Evolutionary conservation across 345 rosid genomes (phyloP), one percentile per base, ranked within the genome.

Genomic region (Boechera divaricarpa): DNA sequence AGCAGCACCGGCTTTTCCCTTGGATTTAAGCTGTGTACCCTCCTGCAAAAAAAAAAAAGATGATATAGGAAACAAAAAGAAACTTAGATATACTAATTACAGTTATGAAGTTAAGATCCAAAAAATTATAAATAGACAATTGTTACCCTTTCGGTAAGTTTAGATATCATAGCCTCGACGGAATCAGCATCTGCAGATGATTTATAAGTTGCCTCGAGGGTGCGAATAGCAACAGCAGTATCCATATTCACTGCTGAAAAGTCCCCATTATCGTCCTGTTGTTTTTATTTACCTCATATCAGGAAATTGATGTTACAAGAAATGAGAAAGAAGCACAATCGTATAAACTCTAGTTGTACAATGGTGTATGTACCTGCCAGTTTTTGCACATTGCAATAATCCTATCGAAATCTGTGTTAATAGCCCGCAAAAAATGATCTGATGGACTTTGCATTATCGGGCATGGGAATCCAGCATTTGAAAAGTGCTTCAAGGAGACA

Each of bases 361-460:
- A 47, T 70, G 61, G 24, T 45, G 42, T 16, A 36, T 33, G 6
- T 87, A 94, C 98, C 98, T 92, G 98, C 95, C 95, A 96, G 74
- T 85, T 92, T 84, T 96, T 96, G 89, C 99, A 93, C 98, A 93
- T 93, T 29, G 92, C 97, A 79, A 96, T 96, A 67, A 96, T 93
- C 85, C 98, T 87, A 85, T 96, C 99, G 39, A 96, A 96, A 76
- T 96, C 99, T 2, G 98, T 93, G 87, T 96, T 96, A 79, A 96
- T 91, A 13, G 98, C 98, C 44, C 99, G 94, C 75, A 96, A 83
- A 67, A 96, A 93, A 82, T 96, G 99, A 87, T 96, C 99, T 0
- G 99, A 92, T 67, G 99, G 99, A 80, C 99, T 96, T 93, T 96
- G 99, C 99, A 96, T 96, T 63, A 96, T 96, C 5, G 99, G 99